Evolutionary conservation across 192 early-diverging fungal species (phyloP).

Genomic region (Gigaspora rosea): DNA sequence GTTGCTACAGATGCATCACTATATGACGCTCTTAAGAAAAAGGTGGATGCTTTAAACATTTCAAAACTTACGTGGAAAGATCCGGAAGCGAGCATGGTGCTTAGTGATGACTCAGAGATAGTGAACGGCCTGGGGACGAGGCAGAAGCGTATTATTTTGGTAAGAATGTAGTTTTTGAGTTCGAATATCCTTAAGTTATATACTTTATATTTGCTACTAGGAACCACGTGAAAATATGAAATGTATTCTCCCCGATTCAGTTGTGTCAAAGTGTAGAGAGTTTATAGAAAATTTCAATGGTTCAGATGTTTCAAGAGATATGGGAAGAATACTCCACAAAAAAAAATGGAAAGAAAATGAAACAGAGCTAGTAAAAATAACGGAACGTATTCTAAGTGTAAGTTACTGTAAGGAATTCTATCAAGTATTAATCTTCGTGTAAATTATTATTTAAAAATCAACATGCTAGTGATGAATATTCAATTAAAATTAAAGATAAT

Average conservation of each 20-base stretch:
- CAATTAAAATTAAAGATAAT: too few species aligned
- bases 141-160: conserved; percentile 10
- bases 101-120: conserved; percentile 13
- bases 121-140: conserved; percentile 20
- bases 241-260: not conserved
- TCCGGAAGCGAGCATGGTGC: conserved; percentile 19
- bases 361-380: conserved; percentile 3
- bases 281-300: conserved; percentile 12
- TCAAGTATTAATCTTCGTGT: not conserved
- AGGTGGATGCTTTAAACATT: not conserved
- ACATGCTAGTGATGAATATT: too few species aligned
- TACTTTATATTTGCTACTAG: too few species aligned
- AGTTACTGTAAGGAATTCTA: not conserved
- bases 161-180: too few species aligned
- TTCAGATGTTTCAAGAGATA: not conserved
- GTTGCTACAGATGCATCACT: conserved; percentile 8
- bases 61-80: conserved; percentile 13
- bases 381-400: not conserved
- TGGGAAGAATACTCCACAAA: conserved; percentile 5
- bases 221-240: conserved; percentile 19
- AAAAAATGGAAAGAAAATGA: conserved; percentile 19
- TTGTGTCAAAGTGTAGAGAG: not conserved
- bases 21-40: conserved; percentile 17
- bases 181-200: too few species aligned
- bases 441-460: too few species aligned